Percentiles rank a stretch among this genome's conserved stretches.
phyloP scores from a whole-genome alignment of 2,329 filamentous ascomycete species.

The Colletotrichum phormii region DNA sequence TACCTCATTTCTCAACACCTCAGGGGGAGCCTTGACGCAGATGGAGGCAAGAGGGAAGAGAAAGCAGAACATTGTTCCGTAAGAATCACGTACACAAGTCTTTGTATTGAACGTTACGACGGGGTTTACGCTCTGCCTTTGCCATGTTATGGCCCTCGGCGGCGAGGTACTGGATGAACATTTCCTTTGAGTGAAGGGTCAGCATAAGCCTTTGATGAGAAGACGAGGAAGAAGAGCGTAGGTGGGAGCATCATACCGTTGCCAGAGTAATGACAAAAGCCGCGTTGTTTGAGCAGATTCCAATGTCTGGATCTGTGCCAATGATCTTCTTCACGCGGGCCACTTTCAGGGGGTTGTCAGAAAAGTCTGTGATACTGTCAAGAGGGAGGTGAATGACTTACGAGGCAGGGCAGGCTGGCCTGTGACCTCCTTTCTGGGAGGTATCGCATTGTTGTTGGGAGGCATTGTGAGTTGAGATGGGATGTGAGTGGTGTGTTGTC shows the following conservation, averaged over 20 bases:
- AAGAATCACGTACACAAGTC: slow-evolving; percentile 76
- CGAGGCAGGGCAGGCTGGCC: slow-evolving; percentile 87
- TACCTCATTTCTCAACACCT: not conserved
- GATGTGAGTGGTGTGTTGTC: not conserved
- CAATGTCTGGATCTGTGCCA: slow-evolving; percentile 85
- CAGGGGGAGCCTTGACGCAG: not conserved
- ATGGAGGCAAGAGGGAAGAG: not conserved
- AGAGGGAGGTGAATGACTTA: slow-evolving; percentile 57
- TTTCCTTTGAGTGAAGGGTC: slow-evolving; percentile 70
- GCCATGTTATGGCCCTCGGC: slow-evolving; percentile 88
- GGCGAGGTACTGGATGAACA: slow-evolving; percentile 94
- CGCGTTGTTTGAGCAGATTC: slow-evolving; percentile 90
- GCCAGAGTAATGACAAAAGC: slow-evolving; percentile 94
- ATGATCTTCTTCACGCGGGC: slow-evolving; percentile 98
- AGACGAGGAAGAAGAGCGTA: not conserved
- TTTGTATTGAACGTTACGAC: slow-evolving; percentile 95
- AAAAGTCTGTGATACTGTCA: not conserved
- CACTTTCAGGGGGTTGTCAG: slow-evolving; percentile 64
- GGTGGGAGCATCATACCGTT: slow-evolving; percentile 65
- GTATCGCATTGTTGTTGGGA: slow-evolving; percentile 88
- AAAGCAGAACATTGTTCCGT: not conserved
- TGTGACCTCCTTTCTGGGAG: slow-evolving; percentile 83
- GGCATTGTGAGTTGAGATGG: slow-evolving; percentile 71
- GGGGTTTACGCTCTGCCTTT: slow-evolving; percentile 90
- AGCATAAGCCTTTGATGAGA: not conserved